Conservation (phyloP, 176 grass and related monocot genomes). For the Aegilops umbellulata region DNA sequence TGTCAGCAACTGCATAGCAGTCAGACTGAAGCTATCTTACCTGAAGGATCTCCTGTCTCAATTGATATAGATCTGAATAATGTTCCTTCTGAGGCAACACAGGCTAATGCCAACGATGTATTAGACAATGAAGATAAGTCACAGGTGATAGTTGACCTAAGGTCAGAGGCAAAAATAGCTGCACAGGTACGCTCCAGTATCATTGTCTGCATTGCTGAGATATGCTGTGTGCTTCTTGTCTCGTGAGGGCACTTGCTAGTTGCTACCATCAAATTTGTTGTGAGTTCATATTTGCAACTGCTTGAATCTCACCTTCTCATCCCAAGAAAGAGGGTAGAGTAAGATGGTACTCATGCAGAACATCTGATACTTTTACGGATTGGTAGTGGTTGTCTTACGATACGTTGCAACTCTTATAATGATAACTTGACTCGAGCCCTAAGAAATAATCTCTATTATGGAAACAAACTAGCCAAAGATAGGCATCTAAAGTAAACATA, state of each 20-base stretch:
- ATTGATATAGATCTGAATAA: conserved; percentile 33
- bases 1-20: conserved; percentile 28
- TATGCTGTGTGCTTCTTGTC: background rate
- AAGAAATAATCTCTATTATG: background rate
- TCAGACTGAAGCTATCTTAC: conserved; percentile 19
- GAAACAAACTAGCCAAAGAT: background rate
- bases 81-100: conserved; percentile 24
- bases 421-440: background rate
- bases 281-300: background rate
- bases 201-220: background rate
- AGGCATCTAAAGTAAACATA: background rate
- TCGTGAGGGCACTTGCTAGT: background rate
- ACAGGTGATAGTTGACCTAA: conserved; percentile 47
- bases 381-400: background rate
- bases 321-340: background rate
- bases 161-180: conserved; percentile 70
- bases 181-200: conserved; percentile 46
- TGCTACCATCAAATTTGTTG: conserved; percentile 12
- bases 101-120: conserved; percentile 27
- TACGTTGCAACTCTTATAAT: background rate
- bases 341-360: background rate
- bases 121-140: conserved; percentile 38
- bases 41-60: conserved; percentile 12
- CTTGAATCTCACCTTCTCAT: conserved; percentile 22
- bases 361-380: background rate